Evolutionary conservation across 2,329 filamentous ascomycete species (phyloP).

Genomic region (Diaporthe nobilis): DNA sequence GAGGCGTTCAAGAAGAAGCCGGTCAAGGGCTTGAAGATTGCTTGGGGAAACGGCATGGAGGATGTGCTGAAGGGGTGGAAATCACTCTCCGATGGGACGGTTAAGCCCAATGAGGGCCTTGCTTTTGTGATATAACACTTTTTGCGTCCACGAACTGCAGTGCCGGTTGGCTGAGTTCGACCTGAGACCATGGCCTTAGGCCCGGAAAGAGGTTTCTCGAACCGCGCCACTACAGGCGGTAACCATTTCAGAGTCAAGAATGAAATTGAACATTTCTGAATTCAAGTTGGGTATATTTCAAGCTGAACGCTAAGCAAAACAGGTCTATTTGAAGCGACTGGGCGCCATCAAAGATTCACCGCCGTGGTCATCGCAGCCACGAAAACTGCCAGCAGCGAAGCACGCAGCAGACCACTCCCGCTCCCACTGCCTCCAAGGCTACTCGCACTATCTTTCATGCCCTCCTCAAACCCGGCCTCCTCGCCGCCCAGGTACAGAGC

Average conservation of each 20-base stretch:
- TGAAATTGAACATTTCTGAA: not conserved
- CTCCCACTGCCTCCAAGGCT: constrained; percentile 7
- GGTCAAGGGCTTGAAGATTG: constrained; percentile 6
- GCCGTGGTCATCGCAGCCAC: not conserved
- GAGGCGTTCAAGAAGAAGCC: not conserved
- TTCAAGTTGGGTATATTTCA: constrained; percentile 14
- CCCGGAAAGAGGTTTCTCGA: not conserved
- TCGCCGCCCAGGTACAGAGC: constrained; percentile 57
- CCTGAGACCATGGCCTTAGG: not conserved
- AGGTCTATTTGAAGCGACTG: not conserved
- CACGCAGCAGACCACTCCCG: constrained; percentile 2
- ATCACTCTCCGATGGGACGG: not conserved
- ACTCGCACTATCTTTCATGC: constrained; percentile 44
- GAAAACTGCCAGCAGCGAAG: constrained; percentile 14
- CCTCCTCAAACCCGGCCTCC: constrained; percentile 54
- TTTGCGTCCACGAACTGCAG: not conserved
- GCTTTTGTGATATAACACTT: constrained; percentile 8
- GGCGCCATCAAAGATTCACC: constrained; percentile 13
- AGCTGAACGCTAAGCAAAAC: constrained; percentile 1
- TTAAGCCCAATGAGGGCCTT: constrained; percentile 17
- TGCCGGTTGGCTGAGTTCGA: too few relatives aligned
- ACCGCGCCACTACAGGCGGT: not conserved
- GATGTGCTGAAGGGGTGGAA: constrained; percentile 28
- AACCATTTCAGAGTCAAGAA: too few relatives aligned
- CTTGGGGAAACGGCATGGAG: constrained; percentile 5